A percentile compares a stretch with the other conserved stretches of the same genome.
phyloP scores from a whole-genome alignment of 805 yeast genomes.

The Candida vartiovaarae region DNA sequence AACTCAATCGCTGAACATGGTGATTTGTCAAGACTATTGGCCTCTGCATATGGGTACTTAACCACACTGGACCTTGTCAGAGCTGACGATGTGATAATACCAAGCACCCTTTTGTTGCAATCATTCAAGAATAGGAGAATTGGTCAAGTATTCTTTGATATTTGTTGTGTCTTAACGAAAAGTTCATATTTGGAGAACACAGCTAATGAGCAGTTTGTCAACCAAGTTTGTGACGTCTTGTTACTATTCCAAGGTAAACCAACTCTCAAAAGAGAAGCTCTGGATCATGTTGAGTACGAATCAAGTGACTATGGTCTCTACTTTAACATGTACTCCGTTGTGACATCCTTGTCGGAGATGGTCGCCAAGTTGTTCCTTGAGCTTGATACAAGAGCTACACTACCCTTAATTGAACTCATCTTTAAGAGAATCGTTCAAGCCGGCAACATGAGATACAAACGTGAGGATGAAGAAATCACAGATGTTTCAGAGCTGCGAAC shows the following conservation, averaged over 20 bases:
- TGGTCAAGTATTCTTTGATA: constrained; percentile 73
- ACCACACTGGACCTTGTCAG: constrained; percentile 44
- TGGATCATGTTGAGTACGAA: constrained; percentile 86
- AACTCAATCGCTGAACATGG: constrained; percentile 56
- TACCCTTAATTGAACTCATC: constrained; percentile 4
- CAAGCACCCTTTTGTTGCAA: constrained; percentile 17
- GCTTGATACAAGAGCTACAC: not conserved
- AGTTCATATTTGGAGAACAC: constrained; percentile 48
- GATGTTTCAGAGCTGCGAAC: constrained; percentile 7
- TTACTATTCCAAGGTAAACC: constrained; percentile 74
- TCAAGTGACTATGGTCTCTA: constrained; percentile 52
- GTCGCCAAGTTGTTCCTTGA: constrained; percentile 38
- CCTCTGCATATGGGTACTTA: constrained; percentile 55
- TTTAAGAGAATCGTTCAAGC: constrained; percentile 6
- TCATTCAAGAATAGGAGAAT: constrained; percentile 59
- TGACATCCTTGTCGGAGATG: constrained; percentile 53
- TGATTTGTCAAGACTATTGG: constrained; percentile 53
- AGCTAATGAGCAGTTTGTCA: constrained; percentile 37
- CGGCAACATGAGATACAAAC: not conserved
- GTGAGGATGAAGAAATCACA: not conserved
- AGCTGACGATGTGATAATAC: constrained; percentile 34
- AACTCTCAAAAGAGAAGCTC: constrained; percentile 63
- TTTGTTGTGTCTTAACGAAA: constrained; percentile 70
- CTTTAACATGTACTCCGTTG: constrained; percentile 43
- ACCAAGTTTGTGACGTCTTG: constrained; percentile 58